These are phyloP conservation scores for Trametes coccinea DNA, from an alignment of 768 basidiomycete genomes.

Conservation along the genomic window DNA sequence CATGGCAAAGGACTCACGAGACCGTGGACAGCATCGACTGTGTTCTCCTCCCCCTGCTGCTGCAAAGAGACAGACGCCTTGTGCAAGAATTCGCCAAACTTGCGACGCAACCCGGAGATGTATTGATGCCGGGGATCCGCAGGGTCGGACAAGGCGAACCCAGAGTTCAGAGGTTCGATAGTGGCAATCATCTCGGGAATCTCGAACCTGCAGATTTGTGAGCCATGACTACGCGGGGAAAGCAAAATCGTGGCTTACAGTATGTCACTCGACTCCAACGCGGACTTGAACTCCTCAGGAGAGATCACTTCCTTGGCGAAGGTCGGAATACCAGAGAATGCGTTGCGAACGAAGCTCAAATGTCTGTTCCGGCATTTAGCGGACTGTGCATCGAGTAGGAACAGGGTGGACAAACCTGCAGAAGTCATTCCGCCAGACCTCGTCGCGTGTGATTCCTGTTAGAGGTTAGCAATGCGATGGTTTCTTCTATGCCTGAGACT, in stretches of 20 bases:
- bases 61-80: slow-evolving; percentile 65
- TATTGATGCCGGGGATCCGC: slow-evolving; percentile 65
- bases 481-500: slow-evolving; percentile 19
- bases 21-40: slow-evolving; percentile 77
- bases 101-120: slow-evolving; percentile 52
- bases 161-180: slow-evolving; percentile 58
- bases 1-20: slow-evolving; percentile 44
- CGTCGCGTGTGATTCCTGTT: slow-evolving; percentile 50
- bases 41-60: slow-evolving; percentile 77
- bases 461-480: slow-evolving; percentile 7
- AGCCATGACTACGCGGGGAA: not conserved
- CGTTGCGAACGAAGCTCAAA: slow-evolving; percentile 71
- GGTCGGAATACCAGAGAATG: slow-evolving; percentile 73
- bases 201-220: slow-evolving; percentile 50
- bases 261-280: slow-evolving; percentile 60
- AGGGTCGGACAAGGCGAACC: slow-evolving; percentile 67
- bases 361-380: slow-evolving; percentile 41
- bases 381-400: not conserved
- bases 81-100: slow-evolving; percentile 72
- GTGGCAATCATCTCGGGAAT: slow-evolving; percentile 77
- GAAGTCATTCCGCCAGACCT: slow-evolving; percentile 82
- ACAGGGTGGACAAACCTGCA: slow-evolving; percentile 55
- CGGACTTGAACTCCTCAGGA: slow-evolving; percentile 45
- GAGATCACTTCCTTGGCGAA: slow-evolving; percentile 55
- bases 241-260: slow-evolving; percentile 45